Evolutionary conservation across 1,139 yeast genomes (phyloP).

Genomic region (Debaryomyces coudertii): DNA sequence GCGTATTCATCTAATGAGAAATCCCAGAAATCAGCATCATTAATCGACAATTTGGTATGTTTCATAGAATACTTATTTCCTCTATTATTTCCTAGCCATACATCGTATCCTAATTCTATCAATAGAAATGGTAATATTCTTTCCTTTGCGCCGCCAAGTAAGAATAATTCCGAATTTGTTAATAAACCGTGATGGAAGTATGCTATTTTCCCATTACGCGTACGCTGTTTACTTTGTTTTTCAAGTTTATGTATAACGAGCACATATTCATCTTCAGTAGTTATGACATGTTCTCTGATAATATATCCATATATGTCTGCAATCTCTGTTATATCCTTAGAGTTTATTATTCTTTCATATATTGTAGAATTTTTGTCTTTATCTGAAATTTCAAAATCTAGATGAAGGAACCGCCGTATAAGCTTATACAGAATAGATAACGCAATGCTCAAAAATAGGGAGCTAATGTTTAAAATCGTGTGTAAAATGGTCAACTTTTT

Average conservation of each 20-base stretch:
- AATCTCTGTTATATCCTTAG: conserved; percentile 64
- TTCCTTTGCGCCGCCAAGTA: conserved; percentile 38
- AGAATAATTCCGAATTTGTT: conserved; percentile 50
- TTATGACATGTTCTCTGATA: conserved; percentile 73
- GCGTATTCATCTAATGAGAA: conserved; percentile 88
- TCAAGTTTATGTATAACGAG: conserved; percentile 44
- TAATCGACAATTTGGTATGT: conserved; percentile 39
- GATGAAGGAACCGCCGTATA: not conserved
- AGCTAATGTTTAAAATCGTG: conserved; percentile 3
- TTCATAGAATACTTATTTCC: conserved; percentile 46
- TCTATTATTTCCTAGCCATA: conserved; percentile 42
- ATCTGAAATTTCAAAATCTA: not conserved
- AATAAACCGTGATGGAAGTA: conserved; percentile 53
- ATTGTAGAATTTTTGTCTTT: not conserved
- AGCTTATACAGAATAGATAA: conserved; percentile 2
- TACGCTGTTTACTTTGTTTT: conserved; percentile 8
- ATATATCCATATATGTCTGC: conserved; percentile 64
- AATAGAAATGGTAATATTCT: conserved; percentile 36
- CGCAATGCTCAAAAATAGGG: conserved; percentile 2
- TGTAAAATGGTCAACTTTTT: conserved; percentile 4
- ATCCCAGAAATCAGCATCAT: conserved; percentile 69
- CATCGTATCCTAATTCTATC: conserved; percentile 38
- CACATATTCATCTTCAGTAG: conserved; percentile 47
- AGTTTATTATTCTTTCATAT: conserved; percentile 20
- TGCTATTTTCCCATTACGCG: conserved; percentile 24